phyloP scores from a whole-genome alignment of 306 rosid genomes.

The Oemleria cerasiformis region DNA sequence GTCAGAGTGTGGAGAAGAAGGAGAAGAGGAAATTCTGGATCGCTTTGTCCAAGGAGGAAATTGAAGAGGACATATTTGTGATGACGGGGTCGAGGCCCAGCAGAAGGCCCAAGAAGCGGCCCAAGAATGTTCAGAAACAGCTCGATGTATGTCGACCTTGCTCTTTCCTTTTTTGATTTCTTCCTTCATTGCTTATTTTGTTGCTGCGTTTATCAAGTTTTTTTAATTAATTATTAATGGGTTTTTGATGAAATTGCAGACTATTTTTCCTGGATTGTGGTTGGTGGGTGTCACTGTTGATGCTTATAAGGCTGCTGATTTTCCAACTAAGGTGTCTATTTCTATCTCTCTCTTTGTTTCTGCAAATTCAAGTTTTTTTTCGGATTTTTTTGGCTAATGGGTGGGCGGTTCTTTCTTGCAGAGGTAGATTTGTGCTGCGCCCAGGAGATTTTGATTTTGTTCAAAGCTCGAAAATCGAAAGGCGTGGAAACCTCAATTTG shows the following conservation, averaged over 20 bases:
- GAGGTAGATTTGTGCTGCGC: slow-evolving; percentile 38
- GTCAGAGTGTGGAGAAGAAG: slow-evolving; percentile 59
- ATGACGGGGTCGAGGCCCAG: slow-evolving; percentile 92
- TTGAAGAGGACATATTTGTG: slow-evolving; percentile 83
- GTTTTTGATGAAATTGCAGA: slow-evolving; percentile 37
- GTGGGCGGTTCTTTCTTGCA: slow-evolving; percentile 35
- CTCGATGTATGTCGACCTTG: slow-evolving; percentile 54
- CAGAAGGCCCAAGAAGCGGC: slow-evolving; percentile 80
- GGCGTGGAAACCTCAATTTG: slow-evolving; percentile 34
- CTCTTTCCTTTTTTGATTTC: background rate
- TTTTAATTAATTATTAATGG: background rate
- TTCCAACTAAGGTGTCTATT: slow-evolving; percentile 56
- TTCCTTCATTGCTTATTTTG: background rate
- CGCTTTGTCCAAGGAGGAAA: slow-evolving; percentile 87
- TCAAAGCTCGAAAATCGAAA: background rate
- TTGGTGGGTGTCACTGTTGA: slow-evolving; percentile 76
- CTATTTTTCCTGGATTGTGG: slow-evolving; percentile 87
- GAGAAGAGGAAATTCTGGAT: slow-evolving; percentile 93
- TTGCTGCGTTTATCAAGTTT: background rate
- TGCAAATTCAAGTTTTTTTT: background rate
- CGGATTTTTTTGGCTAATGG: background rate
- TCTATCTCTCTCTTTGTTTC: background rate
- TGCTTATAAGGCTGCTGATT: slow-evolving; percentile 52
- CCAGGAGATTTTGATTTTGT: slow-evolving; percentile 17
- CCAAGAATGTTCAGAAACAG: slow-evolving; percentile 89